A percentile compares a stretch with the other conserved stretches of the same genome.
phyloP scores from a whole-genome alignment of 805 yeast genomes.

The Blastobotrys americana region DNA sequence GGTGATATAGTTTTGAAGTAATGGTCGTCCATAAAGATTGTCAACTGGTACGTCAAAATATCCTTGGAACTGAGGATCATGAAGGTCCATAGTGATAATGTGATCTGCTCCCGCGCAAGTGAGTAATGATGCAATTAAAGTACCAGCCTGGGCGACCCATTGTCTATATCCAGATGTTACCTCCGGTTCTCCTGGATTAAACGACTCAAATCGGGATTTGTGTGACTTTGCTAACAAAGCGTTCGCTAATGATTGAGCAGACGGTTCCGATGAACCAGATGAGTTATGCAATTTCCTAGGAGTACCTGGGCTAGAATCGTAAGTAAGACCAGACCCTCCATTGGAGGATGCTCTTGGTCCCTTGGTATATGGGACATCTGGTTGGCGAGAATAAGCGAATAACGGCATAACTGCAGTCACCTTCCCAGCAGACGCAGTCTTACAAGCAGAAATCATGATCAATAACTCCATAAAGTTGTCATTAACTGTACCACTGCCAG shows the following conservation, averaged over 20 bases:
- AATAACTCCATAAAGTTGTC: constrained; percentile 78
- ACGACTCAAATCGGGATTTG: constrained; percentile 7
- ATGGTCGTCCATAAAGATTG: constrained; percentile 81
- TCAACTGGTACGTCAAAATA: constrained; percentile 95
- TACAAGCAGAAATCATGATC: constrained; percentile 85
- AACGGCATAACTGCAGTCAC: constrained; percentile 89
- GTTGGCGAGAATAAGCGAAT: constrained; percentile 94
- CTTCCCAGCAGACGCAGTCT: constrained; percentile 79
- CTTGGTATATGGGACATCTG: constrained; percentile 79
- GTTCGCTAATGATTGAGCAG: constrained; percentile 6
- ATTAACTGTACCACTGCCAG: constrained; percentile 82
- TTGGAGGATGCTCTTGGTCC: constrained; percentile 50
- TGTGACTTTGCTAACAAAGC: constrained; percentile 3
- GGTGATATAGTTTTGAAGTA: constrained; percentile 76
- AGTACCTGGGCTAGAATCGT: constrained; percentile 47
- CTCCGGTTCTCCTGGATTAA: constrained; percentile 14
- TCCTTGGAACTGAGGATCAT: constrained; percentile 97
- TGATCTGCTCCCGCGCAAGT: constrained; percentile 95
- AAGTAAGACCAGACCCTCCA: constrained; percentile 31
- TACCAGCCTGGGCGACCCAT: constrained; percentile 96
- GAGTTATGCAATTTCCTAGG: constrained; percentile 27
- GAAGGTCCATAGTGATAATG: constrained; percentile 94
- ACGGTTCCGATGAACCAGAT: constrained; percentile 3
- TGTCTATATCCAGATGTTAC: constrained; percentile 68
- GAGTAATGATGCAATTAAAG: constrained; percentile 77